Base-by-base conservation (phyloP, 129 eudicot genomes). In the Smallanthus sonchifolius region DNA sequence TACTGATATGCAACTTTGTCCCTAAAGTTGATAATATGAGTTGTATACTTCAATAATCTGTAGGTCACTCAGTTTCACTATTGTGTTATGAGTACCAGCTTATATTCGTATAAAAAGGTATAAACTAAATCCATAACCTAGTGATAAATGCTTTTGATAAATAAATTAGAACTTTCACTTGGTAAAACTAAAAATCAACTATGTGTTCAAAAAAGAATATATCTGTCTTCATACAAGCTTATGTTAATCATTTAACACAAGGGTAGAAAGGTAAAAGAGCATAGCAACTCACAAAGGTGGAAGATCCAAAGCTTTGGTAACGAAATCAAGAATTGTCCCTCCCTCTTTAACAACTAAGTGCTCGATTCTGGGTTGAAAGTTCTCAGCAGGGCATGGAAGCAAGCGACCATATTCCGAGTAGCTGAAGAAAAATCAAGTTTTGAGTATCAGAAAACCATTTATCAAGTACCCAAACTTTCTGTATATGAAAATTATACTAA, bases 311-410 rank as follows among this genome's bases (percentile, higher is more conserved):
- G 94, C 71, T 56, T 76, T 83, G 32, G 87, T 72, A 63, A 92
- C 84, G 69, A 82, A 87, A 17, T 89, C 88, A 24, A 86, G 84
- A 72, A 87, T 86, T 55, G 92, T 77, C 32, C 95, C 98, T 80
- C 82, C 98, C 82, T 87, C 85, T 77, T 61, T 74, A 72, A 92
- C 98, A 76, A 89, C 92, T 45, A 92, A 81, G 79, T 92, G 98
- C 51, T 92, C 96, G 49, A 92, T 86, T 63, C 90, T 95, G 24
- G 96, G 92, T 79, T 20, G 59, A 43, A 82, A 71, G 81, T 75
- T 83, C 66, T 84, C 74, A 6, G 86, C 57, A 55, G 96, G 94
- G 80, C 96, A 92, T 49, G 97, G 97, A 51, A 89, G 87, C 78
- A 92, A 84, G 49, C 98, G 95, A 28, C 69, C 78, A 75, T 87